Percentiles rank a stretch among this genome's conserved stretches.
Evolutionary conservation across 768 basidiomycete genomes (phyloP).

Genomic region (Fomitopsis serialis): DNA sequence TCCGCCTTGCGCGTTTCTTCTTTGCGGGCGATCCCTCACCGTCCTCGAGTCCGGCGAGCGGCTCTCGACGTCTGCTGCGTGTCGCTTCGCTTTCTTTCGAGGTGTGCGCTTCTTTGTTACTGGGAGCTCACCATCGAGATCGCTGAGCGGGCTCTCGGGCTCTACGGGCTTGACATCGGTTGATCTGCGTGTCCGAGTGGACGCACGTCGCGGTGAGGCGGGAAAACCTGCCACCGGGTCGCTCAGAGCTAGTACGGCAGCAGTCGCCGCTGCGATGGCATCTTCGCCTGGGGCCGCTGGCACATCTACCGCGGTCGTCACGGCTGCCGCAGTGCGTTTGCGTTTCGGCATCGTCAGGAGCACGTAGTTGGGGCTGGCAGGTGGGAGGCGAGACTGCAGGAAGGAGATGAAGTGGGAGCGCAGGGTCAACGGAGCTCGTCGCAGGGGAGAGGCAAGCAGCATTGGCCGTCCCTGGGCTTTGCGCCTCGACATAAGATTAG

Average conservation of each 20-base stretch:
- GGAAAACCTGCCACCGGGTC: not conserved
- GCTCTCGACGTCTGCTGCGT: conserved; percentile 3
- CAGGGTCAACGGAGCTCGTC: too few relatives aligned
- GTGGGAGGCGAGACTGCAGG: too few relatives aligned
- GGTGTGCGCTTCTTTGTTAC: not conserved
- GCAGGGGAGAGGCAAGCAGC: too few relatives aligned
- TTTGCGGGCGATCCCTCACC: conserved; percentile 8
- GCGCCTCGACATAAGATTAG: too few relatives aligned
- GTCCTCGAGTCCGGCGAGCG: conserved; percentile 16
- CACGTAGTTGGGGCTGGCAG: too few relatives aligned
- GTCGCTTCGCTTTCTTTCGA: not conserved
- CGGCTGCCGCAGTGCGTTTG: conserved; percentile 2
- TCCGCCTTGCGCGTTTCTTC: conserved; percentile 24
- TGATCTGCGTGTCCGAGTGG: not conserved
- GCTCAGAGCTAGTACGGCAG: not conserved
- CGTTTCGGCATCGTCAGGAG: conserved; percentile 8
- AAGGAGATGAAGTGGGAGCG: too few relatives aligned
- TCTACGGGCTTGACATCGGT: too few relatives aligned
- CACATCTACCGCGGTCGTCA: not conserved
- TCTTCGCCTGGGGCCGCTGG: not conserved
- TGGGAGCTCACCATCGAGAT: not conserved
- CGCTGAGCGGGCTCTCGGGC: not conserved
- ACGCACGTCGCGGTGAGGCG: not conserved
- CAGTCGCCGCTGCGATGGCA: not conserved
- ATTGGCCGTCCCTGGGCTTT: too few relatives aligned